Conservation (phyloP, 352 stramenopile genomes). For the Pythium aphanidermatum region DNA sequence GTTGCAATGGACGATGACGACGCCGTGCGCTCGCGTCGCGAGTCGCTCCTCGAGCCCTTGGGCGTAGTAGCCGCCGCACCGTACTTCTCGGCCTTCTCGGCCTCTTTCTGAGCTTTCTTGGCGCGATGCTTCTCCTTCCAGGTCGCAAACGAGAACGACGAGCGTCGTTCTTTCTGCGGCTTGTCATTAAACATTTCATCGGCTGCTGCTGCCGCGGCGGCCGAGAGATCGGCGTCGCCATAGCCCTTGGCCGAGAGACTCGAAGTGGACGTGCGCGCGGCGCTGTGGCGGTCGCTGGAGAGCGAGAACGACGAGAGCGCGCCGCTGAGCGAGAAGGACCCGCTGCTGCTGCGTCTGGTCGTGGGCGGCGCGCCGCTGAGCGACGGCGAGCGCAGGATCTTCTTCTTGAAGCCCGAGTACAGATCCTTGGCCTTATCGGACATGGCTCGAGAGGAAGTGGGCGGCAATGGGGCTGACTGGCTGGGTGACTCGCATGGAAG, state of each 20-base stretch:
- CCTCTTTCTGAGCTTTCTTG: conserved; percentile 21
- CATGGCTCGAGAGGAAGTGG: conserved; percentile 22
- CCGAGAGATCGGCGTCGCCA: conserved; percentile 15
- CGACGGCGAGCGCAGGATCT: conserved; percentile 62
- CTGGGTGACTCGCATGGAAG: background rate
- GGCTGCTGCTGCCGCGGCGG: conserved; percentile 13
- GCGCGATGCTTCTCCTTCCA: conserved; percentile 26
- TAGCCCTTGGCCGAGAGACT: conserved; percentile 15
- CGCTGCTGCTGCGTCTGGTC: conserved; percentile 31
- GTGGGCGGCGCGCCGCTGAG: conserved; percentile 3
- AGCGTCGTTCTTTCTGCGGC: conserved; percentile 17
- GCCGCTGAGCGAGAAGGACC: conserved; percentile 37
- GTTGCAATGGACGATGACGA: conserved; percentile 3
- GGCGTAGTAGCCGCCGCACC: conserved; percentile 15
- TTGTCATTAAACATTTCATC: conserved; percentile 21
- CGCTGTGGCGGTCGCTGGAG: conserved; percentile 1
- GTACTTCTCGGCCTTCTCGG: conserved; percentile 14
- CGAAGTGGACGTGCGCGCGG: conserved; percentile 4
- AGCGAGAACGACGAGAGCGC: conserved; percentile 17
- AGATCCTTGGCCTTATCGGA: conserved; percentile 73
- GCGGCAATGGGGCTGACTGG: background rate
- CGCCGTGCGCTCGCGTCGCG: conserved; percentile 5
- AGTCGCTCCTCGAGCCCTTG: background rate
- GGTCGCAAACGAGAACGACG: conserved; percentile 24
- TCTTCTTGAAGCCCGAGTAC: conserved; percentile 75